Evolutionary conservation across 2,329 filamentous ascomycete species (phyloP).

Genomic region (Trichophyton benhamiae): DNA sequence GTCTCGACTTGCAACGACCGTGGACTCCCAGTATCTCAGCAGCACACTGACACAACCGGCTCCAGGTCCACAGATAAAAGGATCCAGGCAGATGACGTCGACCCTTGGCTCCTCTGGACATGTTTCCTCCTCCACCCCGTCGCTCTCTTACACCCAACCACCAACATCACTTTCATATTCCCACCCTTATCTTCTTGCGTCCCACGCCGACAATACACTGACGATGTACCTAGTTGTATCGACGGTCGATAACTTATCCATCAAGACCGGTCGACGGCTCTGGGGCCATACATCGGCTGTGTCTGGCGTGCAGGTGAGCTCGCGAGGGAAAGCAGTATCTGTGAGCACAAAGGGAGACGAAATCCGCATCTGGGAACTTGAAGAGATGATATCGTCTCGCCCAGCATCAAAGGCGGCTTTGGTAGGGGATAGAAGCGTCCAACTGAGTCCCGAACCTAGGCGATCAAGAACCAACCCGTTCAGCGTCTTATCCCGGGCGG

Average conservation of each 20-base stretch:
- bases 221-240: constrained; percentile 72
- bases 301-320: constrained; percentile 70
- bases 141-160: constrained; percentile 23
- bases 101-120: neutral
- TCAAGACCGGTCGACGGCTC: constrained; percentile 62
- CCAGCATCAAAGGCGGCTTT: constrained; percentile 31
- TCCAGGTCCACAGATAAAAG: neutral
- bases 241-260: constrained; percentile 49
- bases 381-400: constrained; percentile 49
- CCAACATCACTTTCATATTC: constrained; percentile 57
- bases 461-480: neutral
- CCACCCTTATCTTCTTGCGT: constrained; percentile 75
- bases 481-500: neutral
- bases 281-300: constrained; percentile 91
- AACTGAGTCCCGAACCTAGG: constrained; percentile 33
- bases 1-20: constrained; percentile 30
- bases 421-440: constrained; percentile 42
- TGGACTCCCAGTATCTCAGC: constrained; percentile 28
- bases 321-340: constrained; percentile 79
- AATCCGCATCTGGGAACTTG: constrained; percentile 79
- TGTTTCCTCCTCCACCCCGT: neutral
- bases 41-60: constrained; percentile 2
- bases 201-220: constrained; percentile 77
- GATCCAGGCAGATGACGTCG: neutral
- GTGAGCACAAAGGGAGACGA: constrained; percentile 69